Conservation (phyloP, 2,329 filamentous ascomycete genomes). For the Amesomyces nigricolor region DNA sequence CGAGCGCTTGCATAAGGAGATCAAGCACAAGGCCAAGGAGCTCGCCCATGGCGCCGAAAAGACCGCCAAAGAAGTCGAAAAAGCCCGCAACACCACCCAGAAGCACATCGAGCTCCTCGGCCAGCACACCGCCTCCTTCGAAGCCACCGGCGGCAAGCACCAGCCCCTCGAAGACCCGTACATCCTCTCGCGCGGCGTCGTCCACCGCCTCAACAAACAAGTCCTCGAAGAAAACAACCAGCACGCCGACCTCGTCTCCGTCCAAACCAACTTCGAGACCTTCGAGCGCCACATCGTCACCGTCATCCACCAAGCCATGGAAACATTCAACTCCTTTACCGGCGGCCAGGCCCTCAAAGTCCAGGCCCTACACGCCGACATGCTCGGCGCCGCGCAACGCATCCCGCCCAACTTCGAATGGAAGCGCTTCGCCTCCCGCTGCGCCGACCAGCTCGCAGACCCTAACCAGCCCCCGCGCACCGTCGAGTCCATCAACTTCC, state of each 20-base stretch:
- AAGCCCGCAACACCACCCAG: conserved; percentile 77
- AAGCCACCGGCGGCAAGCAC: conserved; percentile 67
- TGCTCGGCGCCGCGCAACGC: conserved; percentile 68
- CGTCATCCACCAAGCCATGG: conserved; percentile 75
- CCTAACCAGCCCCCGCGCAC: conserved; percentile 67
- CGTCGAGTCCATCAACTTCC: conserved; percentile 70
- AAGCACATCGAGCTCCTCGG: conserved; percentile 94
- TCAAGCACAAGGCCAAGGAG: conserved; percentile 95
- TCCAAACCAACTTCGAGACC: conserved; percentile 83
- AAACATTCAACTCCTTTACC: conserved; percentile 75
- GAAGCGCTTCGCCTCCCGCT: conserved; percentile 73
- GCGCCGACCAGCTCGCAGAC: conserved; percentile 68
- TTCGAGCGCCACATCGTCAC: conserved; percentile 85
- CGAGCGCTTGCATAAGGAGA: conserved; percentile 86
- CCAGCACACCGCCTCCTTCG: conserved; percentile 74
- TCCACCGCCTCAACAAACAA: conserved; percentile 83
- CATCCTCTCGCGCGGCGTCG: conserved; percentile 71
- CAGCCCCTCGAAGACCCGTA: conserved; percentile 79
- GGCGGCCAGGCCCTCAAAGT: conserved; percentile 77
- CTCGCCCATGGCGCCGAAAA: conserved; percentile 74
- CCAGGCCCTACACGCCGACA: conserved; percentile 75
- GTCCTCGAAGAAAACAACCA: conserved; percentile 95
- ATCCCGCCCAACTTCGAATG: conserved; percentile 87
- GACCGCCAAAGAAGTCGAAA: conserved; percentile 84
- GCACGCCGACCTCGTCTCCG: conserved; percentile 79